Evolutionary conservation across 768 basidiomycete genomes (phyloP).

Genomic region (Mycena amicta): DNA sequence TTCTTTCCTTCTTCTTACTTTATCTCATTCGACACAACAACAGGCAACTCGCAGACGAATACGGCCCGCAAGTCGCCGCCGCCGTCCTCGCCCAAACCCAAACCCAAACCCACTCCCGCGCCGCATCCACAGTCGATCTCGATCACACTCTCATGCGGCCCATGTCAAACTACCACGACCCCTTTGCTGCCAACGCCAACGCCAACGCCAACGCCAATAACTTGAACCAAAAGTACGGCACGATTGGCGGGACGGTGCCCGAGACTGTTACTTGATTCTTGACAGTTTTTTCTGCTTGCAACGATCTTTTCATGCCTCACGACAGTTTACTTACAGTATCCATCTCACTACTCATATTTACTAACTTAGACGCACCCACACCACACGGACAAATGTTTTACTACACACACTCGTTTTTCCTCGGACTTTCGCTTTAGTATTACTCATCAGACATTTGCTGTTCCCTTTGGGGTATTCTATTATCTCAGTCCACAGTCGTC

Average conservation of each 20-base stretch:
- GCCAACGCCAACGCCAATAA: neutral
- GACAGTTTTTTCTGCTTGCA: no score
- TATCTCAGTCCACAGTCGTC: no score
- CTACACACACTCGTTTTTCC: no score
- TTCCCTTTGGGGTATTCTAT: no score
- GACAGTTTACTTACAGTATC: no score
- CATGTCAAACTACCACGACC: neutral
- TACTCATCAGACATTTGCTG: no score
- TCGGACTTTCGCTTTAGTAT: no score
- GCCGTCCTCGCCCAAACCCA: conserved; percentile 53
- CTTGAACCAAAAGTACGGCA: conserved; percentile 3
- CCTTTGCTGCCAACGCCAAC: neutral
- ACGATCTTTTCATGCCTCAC: no score
- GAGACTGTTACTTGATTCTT: conserved; percentile 5
- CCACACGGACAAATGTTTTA: no score
- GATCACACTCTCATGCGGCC: neutral
- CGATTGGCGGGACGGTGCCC: neutral
- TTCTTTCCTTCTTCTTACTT: conserved; percentile 6
- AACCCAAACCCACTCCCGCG: conserved; percentile 32
- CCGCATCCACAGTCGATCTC: conserved; percentile 4
- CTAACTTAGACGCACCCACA: no score
- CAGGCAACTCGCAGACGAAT: conserved; percentile 72
- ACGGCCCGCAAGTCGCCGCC: conserved; percentile 60
- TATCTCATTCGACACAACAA: no score
- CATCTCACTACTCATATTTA: no score